phyloP scores from a whole-genome alignment of 371 early-diverging fungal genomes.

The Lichtheimia ramosa region DNA sequence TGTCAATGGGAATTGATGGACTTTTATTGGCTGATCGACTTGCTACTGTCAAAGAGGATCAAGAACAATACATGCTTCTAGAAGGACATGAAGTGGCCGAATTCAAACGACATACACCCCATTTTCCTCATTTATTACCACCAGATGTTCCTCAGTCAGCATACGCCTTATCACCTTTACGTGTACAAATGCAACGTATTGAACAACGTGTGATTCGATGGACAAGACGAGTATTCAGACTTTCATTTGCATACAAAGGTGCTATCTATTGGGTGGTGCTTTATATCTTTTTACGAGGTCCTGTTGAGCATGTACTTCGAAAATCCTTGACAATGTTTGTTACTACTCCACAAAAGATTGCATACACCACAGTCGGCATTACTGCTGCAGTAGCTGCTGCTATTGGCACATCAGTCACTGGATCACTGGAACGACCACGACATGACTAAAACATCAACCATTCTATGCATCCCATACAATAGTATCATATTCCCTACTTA shows the following conservation, averaged over 20 bases:
- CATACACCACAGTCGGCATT: slow-evolving; percentile 8
- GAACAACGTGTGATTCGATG: slow-evolving; percentile 34
- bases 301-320: slow-evolving; percentile 33
- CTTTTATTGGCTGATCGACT: slow-evolving; percentile 12
- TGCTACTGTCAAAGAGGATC: slow-evolving; percentile 9
- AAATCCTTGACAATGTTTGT: slow-evolving; percentile 22
- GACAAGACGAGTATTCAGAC: slow-evolving; percentile 28
- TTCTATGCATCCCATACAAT: neutral
- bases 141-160: slow-evolving; percentile 35
- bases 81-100: slow-evolving; percentile 6
- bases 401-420: slow-evolving; percentile 6
- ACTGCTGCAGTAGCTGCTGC: slow-evolving; percentile 8
- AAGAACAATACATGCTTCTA: neutral
- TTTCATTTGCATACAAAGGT: slow-evolving; percentile 41
- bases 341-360: slow-evolving; percentile 23
- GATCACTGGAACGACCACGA: neutral
- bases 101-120: slow-evolving; percentile 12
- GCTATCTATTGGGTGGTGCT: slow-evolving; percentile 41
- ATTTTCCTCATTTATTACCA: slow-evolving; percentile 45
- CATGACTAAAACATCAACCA: neutral
- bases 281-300: slow-evolving; percentile 39
- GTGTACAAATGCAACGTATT: slow-evolving; percentile 24
- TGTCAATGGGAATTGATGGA: neutral
- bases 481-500: neutral
- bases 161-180: slow-evolving; percentile 31